These are phyloP conservation scores for Rickenella mellea DNA, from an alignment of 768 basidiomycete genomes.

Conservation along the genomic window DNA sequence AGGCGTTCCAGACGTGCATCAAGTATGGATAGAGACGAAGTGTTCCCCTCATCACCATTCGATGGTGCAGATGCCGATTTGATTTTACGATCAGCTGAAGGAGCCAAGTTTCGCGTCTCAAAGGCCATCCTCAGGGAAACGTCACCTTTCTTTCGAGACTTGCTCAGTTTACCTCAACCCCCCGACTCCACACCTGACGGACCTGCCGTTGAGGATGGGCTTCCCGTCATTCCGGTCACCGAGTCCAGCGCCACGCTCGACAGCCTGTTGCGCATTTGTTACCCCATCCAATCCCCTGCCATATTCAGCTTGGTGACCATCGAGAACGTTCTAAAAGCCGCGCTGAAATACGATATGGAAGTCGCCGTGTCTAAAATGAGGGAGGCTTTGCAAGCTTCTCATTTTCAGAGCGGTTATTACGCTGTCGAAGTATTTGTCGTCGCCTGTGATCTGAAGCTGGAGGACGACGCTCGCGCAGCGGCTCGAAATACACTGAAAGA, in stretches of 20 bases:
- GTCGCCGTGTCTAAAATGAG: constrained; percentile 39
- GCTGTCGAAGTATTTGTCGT: constrained; percentile 64
- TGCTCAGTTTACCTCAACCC: constrained; percentile 59
- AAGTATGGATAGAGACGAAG: no score
- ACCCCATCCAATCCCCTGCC: constrained; percentile 47
- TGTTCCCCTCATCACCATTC: no score
- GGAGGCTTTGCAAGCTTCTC: constrained; percentile 36
- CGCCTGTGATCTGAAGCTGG: constrained; percentile 54
- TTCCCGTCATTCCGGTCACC: constrained; percentile 44
- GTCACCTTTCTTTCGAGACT: constrained; percentile 59
- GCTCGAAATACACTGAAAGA: constrained; percentile 48
- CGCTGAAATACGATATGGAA: constrained; percentile 56
- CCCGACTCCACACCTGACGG: no score
- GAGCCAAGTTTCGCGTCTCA: constrained; percentile 50
- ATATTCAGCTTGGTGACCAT: constrained; percentile 46
- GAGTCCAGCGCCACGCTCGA: constrained; percentile 39
- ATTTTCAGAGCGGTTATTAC: constrained; percentile 33
- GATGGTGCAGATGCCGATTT: constrained; percentile 42
- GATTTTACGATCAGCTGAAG: constrained; percentile 28
- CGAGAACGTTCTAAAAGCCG: constrained; percentile 37
- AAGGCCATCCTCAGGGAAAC: constrained; percentile 50
- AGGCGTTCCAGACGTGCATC: no score
- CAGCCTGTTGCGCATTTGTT: constrained; percentile 48
- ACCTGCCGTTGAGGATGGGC: no score
- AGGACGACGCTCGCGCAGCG: constrained; percentile 52